Conservation (phyloP, 179 eudicot genomes). For the Nepenthes alata region DNA sequence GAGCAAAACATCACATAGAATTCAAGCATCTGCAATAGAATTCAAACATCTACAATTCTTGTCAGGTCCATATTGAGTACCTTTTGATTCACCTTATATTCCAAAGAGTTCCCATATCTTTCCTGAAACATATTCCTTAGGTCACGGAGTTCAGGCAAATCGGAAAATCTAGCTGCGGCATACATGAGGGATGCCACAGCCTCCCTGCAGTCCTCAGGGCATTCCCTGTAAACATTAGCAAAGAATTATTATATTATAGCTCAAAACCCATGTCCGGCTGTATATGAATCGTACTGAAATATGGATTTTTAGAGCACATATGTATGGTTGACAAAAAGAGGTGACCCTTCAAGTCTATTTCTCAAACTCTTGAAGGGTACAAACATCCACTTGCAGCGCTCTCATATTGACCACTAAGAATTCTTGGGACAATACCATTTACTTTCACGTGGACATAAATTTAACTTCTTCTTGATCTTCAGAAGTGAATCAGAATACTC, state of each 20-base stretch:
- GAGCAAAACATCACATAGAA: slow-evolving; percentile 8
- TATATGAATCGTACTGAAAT: not conserved
- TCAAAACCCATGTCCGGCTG: not conserved
- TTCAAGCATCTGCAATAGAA: not conserved
- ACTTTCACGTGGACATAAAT: too few species aligned
- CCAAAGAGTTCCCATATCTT: slow-evolving; percentile 73
- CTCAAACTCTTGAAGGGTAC: too few species aligned
- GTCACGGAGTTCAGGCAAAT: slow-evolving; percentile 89
- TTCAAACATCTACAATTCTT: not conserved
- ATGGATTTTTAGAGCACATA: too few species aligned
- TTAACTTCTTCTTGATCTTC: too few species aligned
- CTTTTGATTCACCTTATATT: slow-evolving; percentile 60
- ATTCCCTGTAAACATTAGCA: slow-evolving; percentile 41
- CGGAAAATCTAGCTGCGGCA: slow-evolving; percentile 97
- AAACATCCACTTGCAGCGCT: too few species aligned
- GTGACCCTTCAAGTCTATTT: too few species aligned
- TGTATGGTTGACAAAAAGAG: too few species aligned
- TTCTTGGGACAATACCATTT: too few species aligned
- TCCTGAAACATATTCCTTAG: slow-evolving; percentile 71
- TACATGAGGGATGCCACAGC: slow-evolving; percentile 81
- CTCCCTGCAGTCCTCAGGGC: slow-evolving; percentile 91
- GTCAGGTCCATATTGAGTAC: slow-evolving; percentile 22
- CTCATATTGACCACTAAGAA: too few species aligned
- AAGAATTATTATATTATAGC: not conserved
- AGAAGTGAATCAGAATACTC: too few species aligned